These are phyloP conservation scores for Plantago rigida DNA, from an alignment of 305 asterid genomes.

Conservation along the genomic window DNA sequence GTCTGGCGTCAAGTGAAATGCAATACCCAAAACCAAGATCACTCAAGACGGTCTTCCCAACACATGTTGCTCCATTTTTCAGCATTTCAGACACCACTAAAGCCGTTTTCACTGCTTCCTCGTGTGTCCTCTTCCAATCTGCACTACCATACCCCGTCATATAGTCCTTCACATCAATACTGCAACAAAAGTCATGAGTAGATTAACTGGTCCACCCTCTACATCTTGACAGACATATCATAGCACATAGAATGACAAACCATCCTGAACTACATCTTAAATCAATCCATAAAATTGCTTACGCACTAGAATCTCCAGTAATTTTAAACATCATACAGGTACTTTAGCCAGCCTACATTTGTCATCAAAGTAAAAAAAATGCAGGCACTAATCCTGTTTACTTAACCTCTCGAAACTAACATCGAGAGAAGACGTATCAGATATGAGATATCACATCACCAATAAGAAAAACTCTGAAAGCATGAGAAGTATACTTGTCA, in stretches of 20 bases:
- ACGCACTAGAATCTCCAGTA: background rate
- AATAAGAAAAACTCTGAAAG: background rate
- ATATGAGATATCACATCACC: background rate
- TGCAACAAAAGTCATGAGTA: conserved; percentile 28
- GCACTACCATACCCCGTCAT: conserved; percentile 80
- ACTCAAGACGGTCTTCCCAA: conserved; percentile 81
- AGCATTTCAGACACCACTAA: conserved; percentile 59
- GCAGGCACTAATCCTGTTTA: background rate
- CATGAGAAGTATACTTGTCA: conserved; percentile 47
- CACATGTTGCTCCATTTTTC: conserved; percentile 65
- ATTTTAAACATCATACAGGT: background rate
- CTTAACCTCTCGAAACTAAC: background rate
- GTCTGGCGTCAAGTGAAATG: conserved; percentile 6
- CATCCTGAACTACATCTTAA: background rate
- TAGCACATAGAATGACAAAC: background rate
- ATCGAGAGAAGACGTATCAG: background rate
- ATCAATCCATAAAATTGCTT: background rate
- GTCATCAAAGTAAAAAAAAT: background rate
- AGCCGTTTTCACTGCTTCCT: conserved; percentile 63
- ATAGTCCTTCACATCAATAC: conserved; percentile 79
- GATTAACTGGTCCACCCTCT: background rate
- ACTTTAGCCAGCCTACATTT: background rate
- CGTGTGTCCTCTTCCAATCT: conserved; percentile 79
- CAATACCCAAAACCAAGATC: conserved; percentile 83
- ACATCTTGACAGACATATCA: background rate